These are phyloP conservation scores for Sphaerostilbella broomeana DNA, from an alignment of 2,329 filamentous ascomycete genomes.

Conservation along the genomic window DNA sequence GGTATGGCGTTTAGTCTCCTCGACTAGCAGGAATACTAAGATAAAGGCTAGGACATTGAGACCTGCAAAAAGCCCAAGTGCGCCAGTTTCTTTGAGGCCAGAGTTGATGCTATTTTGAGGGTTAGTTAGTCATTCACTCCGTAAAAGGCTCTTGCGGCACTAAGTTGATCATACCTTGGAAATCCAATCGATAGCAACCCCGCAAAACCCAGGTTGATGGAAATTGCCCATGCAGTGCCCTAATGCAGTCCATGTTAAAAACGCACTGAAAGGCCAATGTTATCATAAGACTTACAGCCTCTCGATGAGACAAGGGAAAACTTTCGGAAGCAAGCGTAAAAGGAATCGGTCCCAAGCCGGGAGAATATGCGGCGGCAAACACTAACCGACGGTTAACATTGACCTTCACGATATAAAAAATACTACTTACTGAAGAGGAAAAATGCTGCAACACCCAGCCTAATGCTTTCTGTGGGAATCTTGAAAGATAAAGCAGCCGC, in stretches of 20 bases:
- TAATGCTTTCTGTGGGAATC: constrained; percentile 16
- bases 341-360: constrained; percentile 38
- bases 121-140: background rate
- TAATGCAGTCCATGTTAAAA: constrained; percentile 16
- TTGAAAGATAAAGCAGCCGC: constrained; percentile 30
- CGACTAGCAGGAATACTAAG: constrained; percentile 38
- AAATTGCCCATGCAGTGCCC: constrained; percentile 42
- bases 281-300: constrained; percentile 26
- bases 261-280: background rate
- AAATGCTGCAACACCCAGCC: constrained; percentile 27
- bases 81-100: constrained; percentile 25
- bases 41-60: constrained; percentile 41
- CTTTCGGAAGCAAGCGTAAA: constrained; percentile 46
- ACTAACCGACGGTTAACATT: constrained; percentile 20
- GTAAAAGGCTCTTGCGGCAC: background rate
- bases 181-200: constrained; percentile 39
- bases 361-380: constrained; percentile 37
- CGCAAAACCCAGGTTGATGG: constrained; percentile 41
- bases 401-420: too few relatives aligned
- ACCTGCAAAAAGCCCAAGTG: constrained; percentile 39
- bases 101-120: constrained; percentile 18
- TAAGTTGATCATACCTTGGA: constrained; percentile 20
- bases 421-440: constrained; percentile 28
- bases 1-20: constrained; percentile 35
- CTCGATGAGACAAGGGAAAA: constrained; percentile 43